Conservation (phyloP, 257 asterid species). For the Petrea volubilis region DNA sequence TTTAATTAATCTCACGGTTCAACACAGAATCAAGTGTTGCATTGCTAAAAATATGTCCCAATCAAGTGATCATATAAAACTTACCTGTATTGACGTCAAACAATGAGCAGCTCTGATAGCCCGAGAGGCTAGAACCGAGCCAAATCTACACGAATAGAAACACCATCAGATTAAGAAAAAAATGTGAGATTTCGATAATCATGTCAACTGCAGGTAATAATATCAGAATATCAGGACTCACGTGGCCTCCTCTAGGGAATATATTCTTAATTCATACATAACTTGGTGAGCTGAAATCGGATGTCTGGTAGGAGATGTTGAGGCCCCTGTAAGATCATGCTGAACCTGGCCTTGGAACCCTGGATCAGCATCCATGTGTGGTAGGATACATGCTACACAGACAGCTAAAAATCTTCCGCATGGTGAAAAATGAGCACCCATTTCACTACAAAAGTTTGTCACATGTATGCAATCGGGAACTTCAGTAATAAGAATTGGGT, state of each 20-base stretch:
- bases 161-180: constrained; percentile 11
- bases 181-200: constrained; percentile 9
- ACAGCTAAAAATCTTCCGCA: constrained; percentile 96
- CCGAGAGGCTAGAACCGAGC: constrained; percentile 80
- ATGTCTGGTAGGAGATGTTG: constrained; percentile 97
- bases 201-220: neutral
- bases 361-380: constrained; percentile 70
- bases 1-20: neutral
- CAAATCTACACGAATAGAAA: constrained; percentile 62
- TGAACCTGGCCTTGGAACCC: constrained; percentile 67
- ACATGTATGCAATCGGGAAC: constrained; percentile 15
- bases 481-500: constrained; percentile 11
- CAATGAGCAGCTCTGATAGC: constrained; percentile 99
- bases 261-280: constrained; percentile 87
- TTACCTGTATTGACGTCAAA: constrained; percentile 96
- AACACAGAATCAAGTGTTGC: neutral
- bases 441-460: constrained; percentile 54
- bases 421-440: constrained; percentile 98
- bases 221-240: constrained; percentile 34
- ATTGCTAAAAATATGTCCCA: neutral
- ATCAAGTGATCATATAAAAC: constrained; percentile 23
- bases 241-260: constrained; percentile 97
- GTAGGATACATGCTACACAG: constrained; percentile 93
- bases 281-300: constrained; percentile 88
- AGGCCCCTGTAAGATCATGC: constrained; percentile 64